Base-by-base conservation (phyloP, 2,329 filamentous ascomycete genomes). In the Colletotrichum lentis region DNA sequence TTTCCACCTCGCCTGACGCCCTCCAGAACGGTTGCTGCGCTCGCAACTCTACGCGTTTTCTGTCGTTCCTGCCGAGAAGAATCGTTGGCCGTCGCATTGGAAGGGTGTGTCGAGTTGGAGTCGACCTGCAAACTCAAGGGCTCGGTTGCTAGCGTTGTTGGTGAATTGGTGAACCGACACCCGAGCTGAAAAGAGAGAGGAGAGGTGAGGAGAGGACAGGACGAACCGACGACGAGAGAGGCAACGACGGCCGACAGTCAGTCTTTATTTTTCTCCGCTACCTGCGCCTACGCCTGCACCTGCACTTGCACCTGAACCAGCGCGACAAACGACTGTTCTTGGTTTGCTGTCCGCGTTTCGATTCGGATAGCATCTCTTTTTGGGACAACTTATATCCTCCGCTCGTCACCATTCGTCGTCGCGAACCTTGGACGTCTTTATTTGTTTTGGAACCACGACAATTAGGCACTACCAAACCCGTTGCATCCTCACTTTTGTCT, bases 51-150 rank as follows among this genome's bases (percentile, higher is more conserved):
- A 39, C 2, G 44, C 41, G 27, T 35, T 55, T 16, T 35, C 50
- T 50, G 50, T 56, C 50, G 16, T 65, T 64, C 39, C 14, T 18
- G 56, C 46, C 44, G 27, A 57, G 35, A 64, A 65, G 24, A 62
- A 18, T 24, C 54, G 37, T 49, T 31, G 54, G 43, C 20, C 64
- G 27, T 55, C 50, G 54, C 49, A 35, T 44, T 55, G 49, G 59
- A 55, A 56, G n/a, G 43, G 64, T 53, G 64, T 53, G 53, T 47
- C 10, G 44, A 14, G 20, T 44, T 35, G 56, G 56, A 54, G 16
- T 16, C 41, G 24, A n/a, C 20, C 49, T 35, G 22, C 39, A 54
- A 53, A 37, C 43, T 35, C 41, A 64, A 65, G 54, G 65, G 41
- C 39, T 39, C 43, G 22, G 63, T 62, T 35, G 44, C 44, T 35